phyloP scores from a whole-genome alignment of 495 filamentous ascomycete species.

The Aspergillus affinis region DNA sequence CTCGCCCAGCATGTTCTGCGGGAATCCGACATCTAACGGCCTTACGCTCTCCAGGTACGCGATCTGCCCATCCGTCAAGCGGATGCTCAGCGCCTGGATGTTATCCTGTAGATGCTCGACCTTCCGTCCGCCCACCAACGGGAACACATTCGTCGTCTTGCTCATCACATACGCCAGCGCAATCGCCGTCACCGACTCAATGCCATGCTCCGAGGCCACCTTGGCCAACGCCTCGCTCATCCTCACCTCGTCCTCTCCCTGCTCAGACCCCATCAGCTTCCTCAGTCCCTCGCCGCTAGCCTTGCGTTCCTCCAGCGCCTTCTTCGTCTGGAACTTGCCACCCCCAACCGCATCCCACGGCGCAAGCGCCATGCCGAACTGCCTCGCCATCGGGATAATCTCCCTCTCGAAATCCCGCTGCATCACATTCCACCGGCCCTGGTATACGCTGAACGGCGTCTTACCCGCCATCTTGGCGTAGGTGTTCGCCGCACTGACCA shows the following conservation, averaged over 20 bases:
- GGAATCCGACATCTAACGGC: constrained; percentile 40
- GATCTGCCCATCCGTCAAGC: constrained; percentile 56
- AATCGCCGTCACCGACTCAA: constrained; percentile 50
- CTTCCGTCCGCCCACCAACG: constrained; percentile 68
- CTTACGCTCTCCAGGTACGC: constrained; percentile 52
- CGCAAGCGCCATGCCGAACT: constrained; percentile 56
- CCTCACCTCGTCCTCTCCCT: constrained; percentile 39
- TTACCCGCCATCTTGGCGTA: constrained; percentile 61
- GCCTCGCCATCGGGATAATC: constrained; percentile 56
- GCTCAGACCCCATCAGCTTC: constrained; percentile 10
- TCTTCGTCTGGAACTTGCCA: constrained; percentile 51
- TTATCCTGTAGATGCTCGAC: constrained; percentile 64
- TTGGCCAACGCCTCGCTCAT: constrained; percentile 49
- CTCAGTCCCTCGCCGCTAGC: constrained; percentile 27
- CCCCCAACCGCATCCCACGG: constrained; percentile 54
- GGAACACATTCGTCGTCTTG: constrained; percentile 75
- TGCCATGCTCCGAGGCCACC: constrained; percentile 50
- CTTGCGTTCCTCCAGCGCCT: constrained; percentile 32
- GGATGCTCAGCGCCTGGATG: constrained; percentile 56
- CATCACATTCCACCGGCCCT: constrained; percentile 60
- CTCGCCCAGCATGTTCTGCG: constrained; percentile 30
- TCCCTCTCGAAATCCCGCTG: constrained; percentile 56
- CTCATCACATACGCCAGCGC: constrained; percentile 73
- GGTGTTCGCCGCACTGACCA: constrained; percentile 58
- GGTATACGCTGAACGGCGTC: constrained; percentile 63